Base-by-base conservation (phyloP, 2,329 filamentous ascomycete species). In the Sclerotiophoma versabilis region DNA sequence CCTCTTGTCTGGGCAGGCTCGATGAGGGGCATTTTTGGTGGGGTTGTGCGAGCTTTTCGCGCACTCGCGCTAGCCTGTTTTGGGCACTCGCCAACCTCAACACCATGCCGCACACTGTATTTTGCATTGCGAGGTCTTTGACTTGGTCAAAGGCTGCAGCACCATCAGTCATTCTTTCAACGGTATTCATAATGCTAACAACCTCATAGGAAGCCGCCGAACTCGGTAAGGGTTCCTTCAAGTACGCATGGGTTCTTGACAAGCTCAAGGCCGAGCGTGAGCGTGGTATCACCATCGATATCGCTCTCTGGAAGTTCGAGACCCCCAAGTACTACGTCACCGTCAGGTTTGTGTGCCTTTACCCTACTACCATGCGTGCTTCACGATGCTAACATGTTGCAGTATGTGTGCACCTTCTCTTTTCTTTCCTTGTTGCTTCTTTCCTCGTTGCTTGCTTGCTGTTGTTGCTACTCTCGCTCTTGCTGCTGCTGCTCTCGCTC, bases 221-320 rank as follows among this genome's bases (percentile, higher is more conserved):
- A 83, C 87, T 98, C 80, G 95, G 95, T 80, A 99, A 99, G 90
- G 95, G 95, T 86, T 98, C 93, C 80, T 99, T 99, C 93, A 99
- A 99, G 89, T 99, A 99, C 84, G 95, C 93, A 75, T 98, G 95
- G 95, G 95, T 99, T 81, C 88, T 99, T 81, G 95, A 99, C 92
- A 99, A 99, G 86, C 90, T 99, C 78, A 98, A 99, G 92, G 92
- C 95, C 80, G 95, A 99, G 91, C 95, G 95, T 92, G 95, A 98
- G 88, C 95, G 95, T 92, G 95, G 95, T 96, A 99, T 99, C 92
- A 99, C 95, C 84, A 89, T 99, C 79, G 95, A 98, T 83, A 98
- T 98, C 80, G 95, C 95, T 75, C 93, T 98, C 83, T 98, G 95
- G 95, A 98, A 98, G 91, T 98, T 98, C 88, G 92, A 98, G 87